Base-by-base conservation (phyloP, 2,329 filamentous ascomycete species). In the Pseudopithomyces chartarum region DNA sequence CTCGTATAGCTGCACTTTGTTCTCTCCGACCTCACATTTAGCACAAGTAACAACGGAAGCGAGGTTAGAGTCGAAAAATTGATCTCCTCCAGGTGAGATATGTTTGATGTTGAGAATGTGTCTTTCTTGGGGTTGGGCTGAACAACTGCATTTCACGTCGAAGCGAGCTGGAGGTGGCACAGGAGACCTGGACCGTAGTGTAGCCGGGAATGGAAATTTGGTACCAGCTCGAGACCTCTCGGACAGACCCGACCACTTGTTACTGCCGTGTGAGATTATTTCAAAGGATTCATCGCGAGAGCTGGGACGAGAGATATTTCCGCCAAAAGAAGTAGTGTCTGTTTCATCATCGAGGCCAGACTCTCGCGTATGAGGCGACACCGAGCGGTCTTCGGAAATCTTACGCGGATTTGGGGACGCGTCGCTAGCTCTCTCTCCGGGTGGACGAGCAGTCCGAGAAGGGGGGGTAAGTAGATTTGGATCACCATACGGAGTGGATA, bases 81-180 rank as follows among this genome's bases (percentile, higher is more conserved):
- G 3, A 44, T 53, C 46, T 10, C 45, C n/a, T 2, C 19, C 39
- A 1, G 39, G 23, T 39, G 43, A 50, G 3, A 22, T 33, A 55
- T 61, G 57, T 11, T 47, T 13, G 6, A 40, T 38, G 36, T 65
- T 63, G 50, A 65, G 57, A n/a, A 65, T 63, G 17, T 61, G 62
- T n/a, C 48, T 56, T 48, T 65, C 62, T 15, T 60, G 52, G 6
- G 47, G 6, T 13, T 39, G 52, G 6, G 53, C 12, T 17, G 49
- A 53, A 43, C 60, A 65, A 6, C 20, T 40, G 43, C 62, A 65
- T n/a, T 56, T 58, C 10, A 62, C 33, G 17, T 55, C 40, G 33
- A 54, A 59, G 19, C 22, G 34, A 20, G 59, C 52, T n/a, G 58
- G 56, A 8, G 55, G 57, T 23, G 54, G 47, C 2, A 59, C 46